Evolutionary conservation across 2,329 filamentous ascomycete species (phyloP).

Genomic region (Fusarium hainanense): DNA sequence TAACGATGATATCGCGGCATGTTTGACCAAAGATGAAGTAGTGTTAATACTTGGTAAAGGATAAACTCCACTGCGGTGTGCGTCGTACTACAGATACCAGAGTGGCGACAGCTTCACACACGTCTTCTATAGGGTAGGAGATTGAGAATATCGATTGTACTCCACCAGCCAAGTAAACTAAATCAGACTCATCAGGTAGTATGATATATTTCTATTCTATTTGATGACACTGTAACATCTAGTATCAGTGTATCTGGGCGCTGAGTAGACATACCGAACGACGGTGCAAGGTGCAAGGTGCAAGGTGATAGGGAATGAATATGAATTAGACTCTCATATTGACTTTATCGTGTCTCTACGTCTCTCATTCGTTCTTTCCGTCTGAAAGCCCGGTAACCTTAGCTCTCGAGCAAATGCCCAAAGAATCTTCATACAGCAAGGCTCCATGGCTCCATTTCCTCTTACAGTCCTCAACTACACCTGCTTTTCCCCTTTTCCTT

Average conservation of each 20-base stretch:
- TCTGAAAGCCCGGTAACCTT: not conserved
- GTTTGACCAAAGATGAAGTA: not conserved
- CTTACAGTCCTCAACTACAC: constrained; percentile 2
- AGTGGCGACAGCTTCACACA: constrained; percentile 5
- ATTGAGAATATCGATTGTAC: too few relatives aligned
- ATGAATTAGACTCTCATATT: constrained; percentile 18
- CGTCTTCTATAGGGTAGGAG: not conserved
- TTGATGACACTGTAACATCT: not conserved
- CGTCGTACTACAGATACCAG: not conserved
- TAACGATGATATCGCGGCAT: not conserved
- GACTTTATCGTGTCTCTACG: constrained; percentile 25
- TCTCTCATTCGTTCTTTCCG: not conserved
- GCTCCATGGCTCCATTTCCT: not conserved
- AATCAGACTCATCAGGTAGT: not conserved
- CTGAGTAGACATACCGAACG: too few relatives aligned
- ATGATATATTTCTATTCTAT: not conserved
- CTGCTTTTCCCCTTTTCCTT: constrained; percentile 23
- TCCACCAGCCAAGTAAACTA: not conserved
- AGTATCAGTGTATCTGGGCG: rapidly evolving
- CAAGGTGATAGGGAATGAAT: not conserved
- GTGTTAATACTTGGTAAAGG: too few relatives aligned
- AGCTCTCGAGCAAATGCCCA: not conserved
- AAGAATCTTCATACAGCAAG: not conserved
- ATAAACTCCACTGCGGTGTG: too few relatives aligned
- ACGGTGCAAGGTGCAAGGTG: too few relatives aligned